Percentiles rank a stretch among this genome's conserved stretches.
Conservation (phyloP, 2,329 filamentous ascomycete genomes). For the Pestalotiopsis sp. region DNA sequence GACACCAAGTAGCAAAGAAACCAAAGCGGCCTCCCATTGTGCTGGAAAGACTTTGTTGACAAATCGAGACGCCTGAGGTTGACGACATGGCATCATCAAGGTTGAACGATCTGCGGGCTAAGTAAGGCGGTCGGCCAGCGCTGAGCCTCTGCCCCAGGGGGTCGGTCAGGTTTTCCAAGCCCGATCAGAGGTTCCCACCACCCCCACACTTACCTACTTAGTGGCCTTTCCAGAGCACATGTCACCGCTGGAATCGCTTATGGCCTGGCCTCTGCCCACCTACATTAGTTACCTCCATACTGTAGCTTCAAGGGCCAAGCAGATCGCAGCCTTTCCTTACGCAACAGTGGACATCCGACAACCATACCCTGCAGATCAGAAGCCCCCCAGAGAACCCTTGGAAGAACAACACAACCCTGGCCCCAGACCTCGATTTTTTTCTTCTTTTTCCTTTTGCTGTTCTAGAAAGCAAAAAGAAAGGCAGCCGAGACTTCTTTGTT, state of each 20-base stretch:
- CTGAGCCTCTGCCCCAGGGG: not conserved
- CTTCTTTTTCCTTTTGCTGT: not conserved
- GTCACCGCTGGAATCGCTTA: slow-evolving; percentile 2
- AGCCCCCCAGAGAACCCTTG: not conserved
- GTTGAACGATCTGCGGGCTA: not conserved
- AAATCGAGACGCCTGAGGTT: not conserved
- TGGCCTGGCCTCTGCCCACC: not conserved
- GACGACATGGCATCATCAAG: not conserved
- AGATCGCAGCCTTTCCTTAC: not conserved
- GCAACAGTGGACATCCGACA: not conserved
- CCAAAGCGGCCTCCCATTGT: not conserved
- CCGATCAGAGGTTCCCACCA: not conserved
- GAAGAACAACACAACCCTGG: not conserved
- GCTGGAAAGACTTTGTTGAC: not conserved
- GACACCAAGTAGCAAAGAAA: not conserved
- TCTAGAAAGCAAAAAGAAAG: not conserved
- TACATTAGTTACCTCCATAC: not conserved
- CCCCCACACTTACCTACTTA: not conserved
- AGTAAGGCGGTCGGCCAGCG: not conserved
- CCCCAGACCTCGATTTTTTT: not conserved
- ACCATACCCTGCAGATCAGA: not conserved
- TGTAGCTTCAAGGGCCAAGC: not conserved
- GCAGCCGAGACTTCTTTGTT: not conserved
- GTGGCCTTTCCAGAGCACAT: not conserved
- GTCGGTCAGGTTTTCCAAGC: not conserved